Conservation (phyloP, 345 rosid species). For the Erysimum cheiranthoides region DNA sequence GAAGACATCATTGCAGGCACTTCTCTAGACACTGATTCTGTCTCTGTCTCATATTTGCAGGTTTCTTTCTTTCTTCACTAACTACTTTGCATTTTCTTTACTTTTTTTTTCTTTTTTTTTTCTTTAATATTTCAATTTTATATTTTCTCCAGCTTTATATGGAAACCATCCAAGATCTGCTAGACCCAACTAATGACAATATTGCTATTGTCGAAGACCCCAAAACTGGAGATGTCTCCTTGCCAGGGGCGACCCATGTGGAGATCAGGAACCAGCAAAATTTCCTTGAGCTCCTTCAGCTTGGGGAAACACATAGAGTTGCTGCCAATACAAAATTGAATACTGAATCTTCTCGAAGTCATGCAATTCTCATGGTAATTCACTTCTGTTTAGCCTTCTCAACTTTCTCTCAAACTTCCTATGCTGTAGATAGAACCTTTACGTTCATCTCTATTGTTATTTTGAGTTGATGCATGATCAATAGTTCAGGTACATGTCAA, state of each 20-base stretch:
- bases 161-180: slow-evolving; percentile 99
- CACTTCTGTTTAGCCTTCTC: slow-evolving; percentile 17
- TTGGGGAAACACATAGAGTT: slow-evolving; percentile 91
- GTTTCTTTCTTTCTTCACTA: slow-evolving; percentile 45
- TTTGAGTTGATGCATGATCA: slow-evolving; percentile 35
- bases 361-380: slow-evolving; percentile 93
- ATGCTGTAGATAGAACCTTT: not conserved
- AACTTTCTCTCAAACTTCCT: slow-evolving; percentile 8
- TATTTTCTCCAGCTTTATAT: slow-evolving; percentile 69
- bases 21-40: slow-evolving; percentile 76
- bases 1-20: slow-evolving; percentile 82
- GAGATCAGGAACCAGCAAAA: slow-evolving; percentile 82
- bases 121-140: not conserved
- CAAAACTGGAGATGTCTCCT: slow-evolving; percentile 93
- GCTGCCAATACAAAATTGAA: slow-evolving; percentile 97
- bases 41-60: slow-evolving; percentile 92
- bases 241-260: slow-evolving; percentile 83
- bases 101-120: not conserved
- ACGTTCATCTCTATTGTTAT: slow-evolving; percentile 23
- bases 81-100: slow-evolving; percentile 10
- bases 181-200: slow-evolving; percentile 87
- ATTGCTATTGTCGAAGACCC: slow-evolving; percentile 96
- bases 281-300: slow-evolving; percentile 74
- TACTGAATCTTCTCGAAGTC: slow-evolving; percentile 98
- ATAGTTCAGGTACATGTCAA: slow-evolving; percentile 78